These are phyloP conservation scores for Saccharomyces mikatae DNA, from an alignment of 805 yeast species.

Conservation along the genomic window DNA sequence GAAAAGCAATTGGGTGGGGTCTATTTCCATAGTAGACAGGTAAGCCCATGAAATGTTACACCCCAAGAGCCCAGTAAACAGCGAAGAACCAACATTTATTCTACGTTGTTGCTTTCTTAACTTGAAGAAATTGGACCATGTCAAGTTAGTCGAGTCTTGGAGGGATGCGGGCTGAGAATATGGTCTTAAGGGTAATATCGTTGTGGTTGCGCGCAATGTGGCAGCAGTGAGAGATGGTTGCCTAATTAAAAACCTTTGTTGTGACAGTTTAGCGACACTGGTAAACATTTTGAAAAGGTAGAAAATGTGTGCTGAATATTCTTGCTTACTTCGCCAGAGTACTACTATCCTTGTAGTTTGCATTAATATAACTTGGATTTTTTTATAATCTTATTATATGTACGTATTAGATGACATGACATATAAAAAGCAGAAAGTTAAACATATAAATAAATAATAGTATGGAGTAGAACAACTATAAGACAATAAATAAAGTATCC, in stretches of 20 bases:
- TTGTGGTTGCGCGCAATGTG: background rate
- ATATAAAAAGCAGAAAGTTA: background rate
- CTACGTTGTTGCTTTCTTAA: slow-evolving; percentile 70
- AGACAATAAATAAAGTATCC: background rate
- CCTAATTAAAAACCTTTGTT: background rate
- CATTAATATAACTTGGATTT: background rate
- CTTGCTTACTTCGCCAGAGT: background rate
- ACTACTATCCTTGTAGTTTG: background rate
- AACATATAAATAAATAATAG: background rate
- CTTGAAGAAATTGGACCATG: slow-evolving; percentile 75
- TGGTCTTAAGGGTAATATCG: background rate
- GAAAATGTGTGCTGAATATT: background rate
- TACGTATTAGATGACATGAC: background rate
- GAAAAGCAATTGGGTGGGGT: slow-evolving; percentile 73
- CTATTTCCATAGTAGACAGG: slow-evolving; percentile 75
- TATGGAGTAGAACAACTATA: too few relatives aligned
- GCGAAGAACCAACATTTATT: slow-evolving; percentile 59
- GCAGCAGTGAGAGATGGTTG: background rate
- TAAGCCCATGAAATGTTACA: slow-evolving; percentile 63
- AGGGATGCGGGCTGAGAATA: background rate
- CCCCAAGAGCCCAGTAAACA: slow-evolving; percentile 58
- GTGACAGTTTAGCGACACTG: background rate
- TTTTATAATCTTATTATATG: background rate
- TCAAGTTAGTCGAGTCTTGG: slow-evolving; percentile 23
- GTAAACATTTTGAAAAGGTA: background rate